Conservation (phyloP, 2,329 filamentous ascomycete species). For the Aureobasidium melanogenum region DNA sequence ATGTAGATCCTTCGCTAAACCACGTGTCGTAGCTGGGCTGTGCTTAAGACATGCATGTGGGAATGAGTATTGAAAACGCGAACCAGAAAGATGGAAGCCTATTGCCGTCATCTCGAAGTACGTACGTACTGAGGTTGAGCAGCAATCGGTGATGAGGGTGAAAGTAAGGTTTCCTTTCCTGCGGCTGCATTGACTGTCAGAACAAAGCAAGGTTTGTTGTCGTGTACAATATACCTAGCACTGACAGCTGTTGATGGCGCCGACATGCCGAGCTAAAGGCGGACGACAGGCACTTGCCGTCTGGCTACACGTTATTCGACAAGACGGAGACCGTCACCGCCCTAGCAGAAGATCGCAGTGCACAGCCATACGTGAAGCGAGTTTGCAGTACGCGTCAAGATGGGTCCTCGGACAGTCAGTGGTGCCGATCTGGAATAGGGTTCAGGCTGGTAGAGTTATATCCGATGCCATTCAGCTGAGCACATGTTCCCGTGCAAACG, state of each 20-base stretch:
- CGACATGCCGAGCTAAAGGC: neutral
- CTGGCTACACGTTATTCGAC: neutral
- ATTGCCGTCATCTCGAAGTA: neutral
- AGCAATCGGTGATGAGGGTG: neutral
- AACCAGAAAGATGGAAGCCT: neutral
- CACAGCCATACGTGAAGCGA: neutral
- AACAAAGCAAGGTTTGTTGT: neutral
- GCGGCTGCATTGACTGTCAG: neutral
- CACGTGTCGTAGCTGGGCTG: neutral
- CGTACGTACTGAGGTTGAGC: neutral
- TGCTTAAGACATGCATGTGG: neutral
- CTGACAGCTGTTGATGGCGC: neutral
- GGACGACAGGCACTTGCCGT: neutral
- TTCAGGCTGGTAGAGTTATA: neutral
- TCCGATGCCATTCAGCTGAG: neutral
- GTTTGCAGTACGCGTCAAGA: too few species aligned
- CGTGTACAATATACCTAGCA: neutral
- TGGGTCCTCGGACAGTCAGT: neutral
- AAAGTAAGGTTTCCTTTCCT: neutral
- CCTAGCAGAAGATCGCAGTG: neutral
- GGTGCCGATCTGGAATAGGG: neutral
- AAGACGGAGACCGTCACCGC: neutral
- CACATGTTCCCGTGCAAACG: neutral
- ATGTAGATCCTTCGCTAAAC: neutral
- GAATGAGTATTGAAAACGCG: neutral